Evolutionary conservation across 202 grass and related monocot species (phyloP), one percentile per base, ranked within the genome.

Genomic region (Setaria italica): DNA sequence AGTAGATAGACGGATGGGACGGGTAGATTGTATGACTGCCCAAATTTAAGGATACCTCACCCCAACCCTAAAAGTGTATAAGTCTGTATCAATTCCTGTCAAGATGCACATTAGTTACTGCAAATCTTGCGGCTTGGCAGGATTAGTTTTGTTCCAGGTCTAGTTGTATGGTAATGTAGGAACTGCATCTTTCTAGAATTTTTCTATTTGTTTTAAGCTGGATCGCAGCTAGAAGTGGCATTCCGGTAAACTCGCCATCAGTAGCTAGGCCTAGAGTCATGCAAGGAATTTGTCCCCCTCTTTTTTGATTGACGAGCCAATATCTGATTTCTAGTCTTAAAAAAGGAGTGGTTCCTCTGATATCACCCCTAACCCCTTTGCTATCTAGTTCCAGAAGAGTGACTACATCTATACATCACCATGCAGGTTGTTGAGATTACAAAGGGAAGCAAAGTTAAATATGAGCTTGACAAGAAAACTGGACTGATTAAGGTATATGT

Each of bases 371-470:
- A 33, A 20, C 25, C 25, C 25, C 25, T 25, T 50, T 66, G 29
- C 20, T 74, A 75, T 25, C 60, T 59, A 2, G 57, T 83, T 77
- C 21, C 17, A 57, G 21, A 67, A 67, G 42, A 33, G 14, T 60
- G 48, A 19, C 0, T 62, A 5, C 41, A 86, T 78, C 16, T 14
- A 10, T 72, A n/a, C 7, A 57, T 46, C 7, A 56, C 50, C 33
- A 16, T 82, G 35, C 80, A 95, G 91, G 91, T 96, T 82, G 90
- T 96, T 80, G 91, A 96, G 91, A 93, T 96, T 86, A 93, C 89
- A 4, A 93, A 91, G 82, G 94, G 94, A 80, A 96, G 94, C 70
- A 91, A 93, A 91, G 91, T 93, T 45, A 96, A 93, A 78, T 96
- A 96, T 88, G 92, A 93, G 86, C 94, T 91, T 68, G 94, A 96